phyloP scores from a whole-genome alignment of 2,329 filamentous ascomycete species.

The Alternaria alternata region DNA sequence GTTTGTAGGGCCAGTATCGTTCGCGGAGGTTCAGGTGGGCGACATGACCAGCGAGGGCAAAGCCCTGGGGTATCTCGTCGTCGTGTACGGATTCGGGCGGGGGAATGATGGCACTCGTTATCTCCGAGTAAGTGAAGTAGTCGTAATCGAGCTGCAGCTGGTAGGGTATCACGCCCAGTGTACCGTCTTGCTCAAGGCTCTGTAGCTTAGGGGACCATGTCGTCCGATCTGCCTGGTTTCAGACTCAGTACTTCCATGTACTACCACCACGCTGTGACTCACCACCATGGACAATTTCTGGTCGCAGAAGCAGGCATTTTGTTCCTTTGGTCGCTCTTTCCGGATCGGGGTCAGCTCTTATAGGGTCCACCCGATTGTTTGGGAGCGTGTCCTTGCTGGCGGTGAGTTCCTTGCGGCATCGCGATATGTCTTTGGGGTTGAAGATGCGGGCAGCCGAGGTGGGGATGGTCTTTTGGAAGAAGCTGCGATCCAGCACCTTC shows the following conservation, averaged over 20 bases:
- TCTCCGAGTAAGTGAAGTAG: slow-evolving; percentile 86
- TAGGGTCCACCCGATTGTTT: slow-evolving; percentile 68
- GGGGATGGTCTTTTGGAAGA: slow-evolving; percentile 80
- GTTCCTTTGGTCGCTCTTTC: slow-evolving; percentile 58
- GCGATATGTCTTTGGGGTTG: slow-evolving; percentile 77
- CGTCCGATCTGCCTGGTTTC: slow-evolving; percentile 64
- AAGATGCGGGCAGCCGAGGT: slow-evolving; percentile 80
- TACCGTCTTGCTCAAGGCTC: slow-evolving; percentile 72
- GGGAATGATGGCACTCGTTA: slow-evolving; percentile 79
- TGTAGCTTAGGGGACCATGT: slow-evolving; percentile 79
- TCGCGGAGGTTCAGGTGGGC: slow-evolving; percentile 91
- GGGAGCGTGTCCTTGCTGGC: slow-evolving; percentile 71
- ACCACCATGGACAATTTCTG: slow-evolving; percentile 53
- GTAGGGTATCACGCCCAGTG: slow-evolving; percentile 77
- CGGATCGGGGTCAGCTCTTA: slow-evolving; percentile 68
- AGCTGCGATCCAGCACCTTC: slow-evolving; percentile 79
- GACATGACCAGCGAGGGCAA: slow-evolving; percentile 90
- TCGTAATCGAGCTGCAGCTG: slow-evolving; percentile 80
- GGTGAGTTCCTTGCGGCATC: slow-evolving; percentile 71
- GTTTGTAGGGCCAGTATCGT: slow-evolving; percentile 83
- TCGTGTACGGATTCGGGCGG: slow-evolving; percentile 74
- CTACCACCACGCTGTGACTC: slow-evolving; percentile 24
- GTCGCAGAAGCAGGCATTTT: slow-evolving; percentile 58
- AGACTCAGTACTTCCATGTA: slow-evolving; percentile 42
- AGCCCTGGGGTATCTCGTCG: slow-evolving; percentile 83